Evolutionary conservation across 2,329 filamentous ascomycete genomes (phyloP).

Genomic region (Magnaporthiopsis rhizophila): DNA sequence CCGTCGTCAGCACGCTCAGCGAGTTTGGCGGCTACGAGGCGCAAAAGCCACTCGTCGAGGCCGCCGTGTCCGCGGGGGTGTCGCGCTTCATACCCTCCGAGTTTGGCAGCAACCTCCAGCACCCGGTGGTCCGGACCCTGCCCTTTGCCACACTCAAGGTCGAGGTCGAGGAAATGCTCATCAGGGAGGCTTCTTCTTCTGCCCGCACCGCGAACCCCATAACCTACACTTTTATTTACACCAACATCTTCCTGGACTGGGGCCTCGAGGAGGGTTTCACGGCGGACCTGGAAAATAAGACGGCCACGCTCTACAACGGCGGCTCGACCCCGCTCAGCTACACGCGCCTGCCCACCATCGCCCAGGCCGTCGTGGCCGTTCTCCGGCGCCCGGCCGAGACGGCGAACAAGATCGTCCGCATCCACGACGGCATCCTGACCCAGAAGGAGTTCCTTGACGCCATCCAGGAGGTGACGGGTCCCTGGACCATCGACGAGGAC

Average conservation of each 20-base stretch:
- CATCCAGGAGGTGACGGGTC: slow-evolving; percentile 41
- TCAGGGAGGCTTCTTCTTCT: slow-evolving; percentile 6
- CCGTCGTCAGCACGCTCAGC: slow-evolving; percentile 39
- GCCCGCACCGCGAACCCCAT: slow-evolving; percentile 8
- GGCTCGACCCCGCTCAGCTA: slow-evolving; percentile 15
- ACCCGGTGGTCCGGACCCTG: slow-evolving; percentile 7
- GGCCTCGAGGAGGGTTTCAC: slow-evolving; percentile 14
- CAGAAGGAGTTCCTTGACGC: slow-evolving; percentile 42
- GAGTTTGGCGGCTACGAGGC: slow-evolving; percentile 25
- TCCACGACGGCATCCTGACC: slow-evolving; percentile 39
- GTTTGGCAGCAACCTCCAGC: slow-evolving; percentile 14
- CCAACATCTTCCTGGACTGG: slow-evolving; percentile 21
- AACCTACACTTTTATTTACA: slow-evolving; percentile 19
- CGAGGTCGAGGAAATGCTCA: slow-evolving; percentile 27
- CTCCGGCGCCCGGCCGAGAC: slow-evolving; percentile 5
- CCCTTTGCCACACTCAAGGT: slow-evolving; percentile 28
- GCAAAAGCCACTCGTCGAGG: slow-evolving; percentile 11
- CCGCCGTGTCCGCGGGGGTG: slow-evolving; percentile 15
- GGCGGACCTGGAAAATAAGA: not conserved
- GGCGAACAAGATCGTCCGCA: slow-evolving; percentile 1
- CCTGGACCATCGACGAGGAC: slow-evolving; percentile 37
- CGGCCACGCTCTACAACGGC: slow-evolving; percentile 12
- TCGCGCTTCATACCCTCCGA: slow-evolving; percentile 16
- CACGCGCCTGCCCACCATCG: slow-evolving; percentile 15
- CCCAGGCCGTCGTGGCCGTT: slow-evolving; percentile 1